Conservation (phyloP, 1,284 basidiomycete species). For the Neonothopanus nambi region DNA sequence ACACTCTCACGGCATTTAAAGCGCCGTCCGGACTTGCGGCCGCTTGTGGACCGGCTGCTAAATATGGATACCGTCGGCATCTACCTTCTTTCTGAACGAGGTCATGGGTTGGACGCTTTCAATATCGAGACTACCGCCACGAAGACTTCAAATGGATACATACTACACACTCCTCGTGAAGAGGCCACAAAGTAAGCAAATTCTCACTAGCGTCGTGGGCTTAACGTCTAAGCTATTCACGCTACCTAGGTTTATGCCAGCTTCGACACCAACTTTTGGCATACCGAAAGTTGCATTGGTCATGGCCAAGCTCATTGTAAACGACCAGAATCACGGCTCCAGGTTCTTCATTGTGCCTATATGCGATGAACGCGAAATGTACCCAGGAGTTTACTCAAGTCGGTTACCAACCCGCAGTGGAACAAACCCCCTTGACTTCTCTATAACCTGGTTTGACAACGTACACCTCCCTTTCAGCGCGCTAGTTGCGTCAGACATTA, state of each 20-base stretch:
- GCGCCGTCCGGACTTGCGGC: slow-evolving; percentile 46
- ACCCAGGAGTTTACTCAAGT: slow-evolving; percentile 41
- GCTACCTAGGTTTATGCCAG: slow-evolving; percentile 55
- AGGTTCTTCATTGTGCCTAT: slow-evolving; percentile 55
- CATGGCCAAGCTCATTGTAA: slow-evolving; percentile 52
- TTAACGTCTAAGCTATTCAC: slow-evolving; percentile 1
- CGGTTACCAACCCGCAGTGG: slow-evolving; percentile 46
- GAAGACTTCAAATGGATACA: slow-evolving; percentile 45
- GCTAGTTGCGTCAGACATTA: slow-evolving; percentile 43
- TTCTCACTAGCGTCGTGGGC: neutral
- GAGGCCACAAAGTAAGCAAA: slow-evolving; percentile 54
- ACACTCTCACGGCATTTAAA: slow-evolving; percentile 48
- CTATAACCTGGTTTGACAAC: slow-evolving; percentile 48
- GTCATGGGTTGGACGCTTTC: slow-evolving; percentile 59
- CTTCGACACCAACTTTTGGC: slow-evolving; percentile 52
- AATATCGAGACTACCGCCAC: slow-evolving; percentile 63
- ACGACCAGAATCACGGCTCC: slow-evolving; percentile 47
- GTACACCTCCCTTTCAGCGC: slow-evolving; percentile 45
- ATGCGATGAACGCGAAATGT: slow-evolving; percentile 51
- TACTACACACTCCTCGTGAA: slow-evolving; percentile 53
- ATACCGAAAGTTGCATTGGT: slow-evolving; percentile 53
- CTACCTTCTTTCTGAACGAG: slow-evolving; percentile 54
- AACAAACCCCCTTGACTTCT: slow-evolving; percentile 47
- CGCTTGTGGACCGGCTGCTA: slow-evolving; percentile 44
- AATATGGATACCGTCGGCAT: slow-evolving; percentile 51